Percentiles rank a stretch among this genome's conserved stretches.
Evolutionary conservation across 1,284 basidiomycete genomes (phyloP).

Genomic region (Trichosporon ovoides): DNA sequence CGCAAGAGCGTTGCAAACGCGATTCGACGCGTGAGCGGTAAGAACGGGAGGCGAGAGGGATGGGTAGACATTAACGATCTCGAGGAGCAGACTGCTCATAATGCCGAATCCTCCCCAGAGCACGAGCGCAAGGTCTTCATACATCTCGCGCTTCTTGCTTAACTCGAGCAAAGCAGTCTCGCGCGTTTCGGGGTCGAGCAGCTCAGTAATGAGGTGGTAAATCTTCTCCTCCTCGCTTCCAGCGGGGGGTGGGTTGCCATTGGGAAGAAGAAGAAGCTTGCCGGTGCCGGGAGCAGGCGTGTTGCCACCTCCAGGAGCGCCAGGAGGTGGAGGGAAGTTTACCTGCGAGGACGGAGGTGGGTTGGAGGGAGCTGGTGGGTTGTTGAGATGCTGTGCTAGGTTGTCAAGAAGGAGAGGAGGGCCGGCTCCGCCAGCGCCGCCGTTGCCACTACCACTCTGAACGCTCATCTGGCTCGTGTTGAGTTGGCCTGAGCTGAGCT

Average conservation of each 20-base stretch:
- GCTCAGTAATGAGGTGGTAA: constrained; percentile 53
- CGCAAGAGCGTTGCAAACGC: constrained; percentile 97
- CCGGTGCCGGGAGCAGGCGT: constrained; percentile 26
- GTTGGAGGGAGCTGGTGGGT: constrained; percentile 42
- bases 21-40: constrained; percentile 97
- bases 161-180: constrained; percentile 87
- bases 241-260: constrained; percentile 40
- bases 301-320: constrained; percentile 11
- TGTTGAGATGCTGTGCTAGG: constrained; percentile 48
- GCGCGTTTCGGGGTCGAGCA: constrained; percentile 57
- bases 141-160: constrained; percentile 98
- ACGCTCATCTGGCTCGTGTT: constrained; percentile 5
- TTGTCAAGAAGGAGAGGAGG: constrained; percentile 44
- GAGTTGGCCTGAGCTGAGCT: neutral
- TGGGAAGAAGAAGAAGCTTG: constrained; percentile 45
- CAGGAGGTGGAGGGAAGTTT: constrained; percentile 2
- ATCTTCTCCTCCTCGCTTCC: constrained; percentile 54
- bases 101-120: constrained; percentile 99
- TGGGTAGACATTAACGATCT: constrained; percentile 98
- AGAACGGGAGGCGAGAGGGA: constrained; percentile 91
- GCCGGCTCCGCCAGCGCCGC: constrained; percentile 17
- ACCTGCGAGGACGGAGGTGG: neutral
- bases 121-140: constrained; percentile 94
- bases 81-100: constrained; percentile 96
- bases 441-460: neutral